Evolutionary conservation across 2,329 filamentous ascomycete species (phyloP), one percentile per base, ranked within the genome.

Genomic region (Microsporum audouinii): DNA sequence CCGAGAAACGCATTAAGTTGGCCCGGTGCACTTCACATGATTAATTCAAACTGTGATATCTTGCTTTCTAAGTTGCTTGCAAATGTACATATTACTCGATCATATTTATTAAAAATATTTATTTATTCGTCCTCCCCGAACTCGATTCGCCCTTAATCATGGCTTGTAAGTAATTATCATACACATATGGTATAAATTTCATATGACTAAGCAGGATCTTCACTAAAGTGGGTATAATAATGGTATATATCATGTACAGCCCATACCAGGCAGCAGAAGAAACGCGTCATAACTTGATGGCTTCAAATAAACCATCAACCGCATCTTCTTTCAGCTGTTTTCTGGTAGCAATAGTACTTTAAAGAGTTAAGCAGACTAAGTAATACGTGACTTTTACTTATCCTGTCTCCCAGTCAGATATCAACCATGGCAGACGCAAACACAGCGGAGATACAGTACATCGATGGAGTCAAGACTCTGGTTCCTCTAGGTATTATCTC

Each of bases 381-480:
- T 47, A 8, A 47, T 17, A 10, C 5, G 17, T 29, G 8, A 47
- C 43, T 23, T 23, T 29, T 10, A 29, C 43, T 47, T 8, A 7
- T 47, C 8, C 39, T 47, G 17, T 12, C 10, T 14, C 10, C 10
- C 2, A 8, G 27, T 14, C 12, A 49, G 3, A 8, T 33, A 51
- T 14, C 45, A 31, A 12, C 33, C 56, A 63, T 63, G 61, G 59
- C 59, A n/a, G 34, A 41, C n/a, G 17, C 41, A 49, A n/a, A 58
- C 10, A 41, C 6, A 33, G 39, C 61, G 5, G 61, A 61, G 23
- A 60, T 63, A n/a, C 59, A 63, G 59, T 63, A 61, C 29, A 67
- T 72, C 58, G 59, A 72, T 49, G 70, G 70, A 45, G 55, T 63
- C 57, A 72, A 72, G 60, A 72, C 70, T 23, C 71, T 72, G 36